Evolutionary conservation across 441 rosid species (phyloP).

Genomic region (Macaranga tanarius): DNA sequence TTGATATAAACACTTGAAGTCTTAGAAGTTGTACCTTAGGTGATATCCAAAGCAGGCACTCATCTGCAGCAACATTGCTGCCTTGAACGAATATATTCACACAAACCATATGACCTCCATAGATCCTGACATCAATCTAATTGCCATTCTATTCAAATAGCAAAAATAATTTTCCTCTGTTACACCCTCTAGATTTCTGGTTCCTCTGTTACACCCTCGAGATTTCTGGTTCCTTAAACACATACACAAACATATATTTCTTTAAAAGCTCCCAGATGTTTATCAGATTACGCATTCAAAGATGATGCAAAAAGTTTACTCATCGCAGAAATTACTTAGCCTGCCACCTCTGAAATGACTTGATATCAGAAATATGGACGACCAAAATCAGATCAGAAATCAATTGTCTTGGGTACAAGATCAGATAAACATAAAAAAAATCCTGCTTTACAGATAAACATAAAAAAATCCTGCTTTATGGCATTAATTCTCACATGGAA

Average conservation of each 20-base stretch:
- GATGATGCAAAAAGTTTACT: background rate
- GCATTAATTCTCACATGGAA: slow-evolving; percentile 25
- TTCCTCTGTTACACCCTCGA: background rate
- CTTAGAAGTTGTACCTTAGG: background rate
- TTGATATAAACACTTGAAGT: background rate
- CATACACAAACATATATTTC: background rate
- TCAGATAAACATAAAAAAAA: slow-evolving; percentile 25
- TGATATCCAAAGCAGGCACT: background rate
- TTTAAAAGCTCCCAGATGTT: background rate
- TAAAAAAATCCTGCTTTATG: slow-evolving; percentile 29
- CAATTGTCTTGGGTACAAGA: slow-evolving; percentile 23
- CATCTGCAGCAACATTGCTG: background rate
- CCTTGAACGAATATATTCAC: background rate
- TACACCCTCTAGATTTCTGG: background rate
- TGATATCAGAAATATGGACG: background rate
- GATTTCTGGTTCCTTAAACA: background rate
- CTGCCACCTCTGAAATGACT: background rate
- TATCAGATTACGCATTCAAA: background rate
- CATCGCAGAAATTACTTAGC: background rate
- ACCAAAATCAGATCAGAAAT: slow-evolving; percentile 14
- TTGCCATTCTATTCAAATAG: background rate
- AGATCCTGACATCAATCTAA: slow-evolving; percentile 5
- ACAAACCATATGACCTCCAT: background rate
- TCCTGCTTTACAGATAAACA: slow-evolving; percentile 23
- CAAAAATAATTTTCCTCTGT: background rate